A percentile compares a stretch with the other conserved stretches of the same genome.
phyloP scores from a whole-genome alignment of 1,139 yeast genomes.

The Yamadazyma pseudoaaseri region DNA sequence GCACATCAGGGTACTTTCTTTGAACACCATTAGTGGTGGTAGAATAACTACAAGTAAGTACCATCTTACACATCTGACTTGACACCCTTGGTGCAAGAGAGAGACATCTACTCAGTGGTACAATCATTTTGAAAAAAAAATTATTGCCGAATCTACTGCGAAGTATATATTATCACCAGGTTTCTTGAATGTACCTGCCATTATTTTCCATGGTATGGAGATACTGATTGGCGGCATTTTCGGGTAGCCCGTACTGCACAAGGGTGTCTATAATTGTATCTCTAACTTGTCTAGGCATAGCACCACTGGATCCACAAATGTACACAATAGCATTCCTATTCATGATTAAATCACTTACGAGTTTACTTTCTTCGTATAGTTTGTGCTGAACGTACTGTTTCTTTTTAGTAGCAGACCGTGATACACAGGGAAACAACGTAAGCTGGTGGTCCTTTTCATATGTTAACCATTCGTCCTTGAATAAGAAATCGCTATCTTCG shows the following conservation, averaged over 20 bases:
- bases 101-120: too few species aligned
- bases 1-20: slow-evolving; percentile 23
- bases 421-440: slow-evolving; percentile 54
- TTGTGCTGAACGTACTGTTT: slow-evolving; percentile 72
- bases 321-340: slow-evolving; percentile 61
- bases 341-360: slow-evolving; percentile 52
- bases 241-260: slow-evolving; percentile 38
- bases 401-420: slow-evolving; percentile 49
- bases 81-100: too few species aligned
- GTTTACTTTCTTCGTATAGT: slow-evolving; percentile 47
- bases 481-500: slow-evolving; percentile 66
- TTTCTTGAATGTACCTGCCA: slow-evolving; percentile 82
- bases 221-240: slow-evolving; percentile 49
- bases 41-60: too few species aligned
- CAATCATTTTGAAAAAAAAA: too few species aligned
- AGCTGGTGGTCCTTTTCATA: slow-evolving; percentile 26
- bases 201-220: slow-evolving; percentile 60
- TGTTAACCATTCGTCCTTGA: slow-evolving; percentile 51
- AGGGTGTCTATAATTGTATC: slow-evolving; percentile 68
- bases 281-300: slow-evolving; percentile 91
- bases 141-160: too few species aligned
- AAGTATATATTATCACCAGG: slow-evolving; percentile 60
- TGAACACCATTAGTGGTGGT: too few species aligned
- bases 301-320: slow-evolving; percentile 91
- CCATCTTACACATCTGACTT: too few species aligned